Percentiles rank a stretch among this genome's conserved stretches.
phyloP scores from a whole-genome alignment of 139 green algal species.

The Picochlorum sp. region DNA sequence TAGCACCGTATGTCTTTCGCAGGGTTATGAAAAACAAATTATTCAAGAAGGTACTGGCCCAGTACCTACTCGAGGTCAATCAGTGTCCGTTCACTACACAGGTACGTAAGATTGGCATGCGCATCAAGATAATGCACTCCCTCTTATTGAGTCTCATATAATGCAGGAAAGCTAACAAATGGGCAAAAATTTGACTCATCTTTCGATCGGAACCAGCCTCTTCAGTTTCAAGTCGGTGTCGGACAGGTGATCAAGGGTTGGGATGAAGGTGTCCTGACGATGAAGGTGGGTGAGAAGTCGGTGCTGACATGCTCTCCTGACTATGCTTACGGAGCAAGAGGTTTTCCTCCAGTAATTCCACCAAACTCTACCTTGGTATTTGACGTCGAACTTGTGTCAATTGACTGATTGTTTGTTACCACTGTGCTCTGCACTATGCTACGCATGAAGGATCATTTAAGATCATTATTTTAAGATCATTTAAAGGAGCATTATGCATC shows the following conservation, averaged over 20 bases:
- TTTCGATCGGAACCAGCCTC: conserved; percentile 44
- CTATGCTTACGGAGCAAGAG: conserved; percentile 17
- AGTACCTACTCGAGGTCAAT: not conserved
- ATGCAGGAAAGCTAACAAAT: conserved; percentile 31
- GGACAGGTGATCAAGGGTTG: conserved; percentile 19
- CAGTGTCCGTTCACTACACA: not conserved
- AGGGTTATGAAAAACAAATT: conserved; percentile 11
- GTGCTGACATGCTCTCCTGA: conserved; percentile 16
- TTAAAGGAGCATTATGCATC: not conserved
- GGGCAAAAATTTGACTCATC: conserved; percentile 67
- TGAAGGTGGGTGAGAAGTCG: conserved; percentile 6
- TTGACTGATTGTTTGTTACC: no score
- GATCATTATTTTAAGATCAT: no score
- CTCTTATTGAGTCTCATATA: not conserved
- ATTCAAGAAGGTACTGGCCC: conserved; percentile 6
- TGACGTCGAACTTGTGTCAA: conserved; percentile 19
- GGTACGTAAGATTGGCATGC: no score
- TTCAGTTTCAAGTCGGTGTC: conserved; percentile 44
- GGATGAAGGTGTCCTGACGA: conserved; percentile 19
- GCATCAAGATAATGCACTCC: no score
- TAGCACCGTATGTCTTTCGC: not conserved
- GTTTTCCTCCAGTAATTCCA: conserved; percentile 16
- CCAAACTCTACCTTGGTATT: conserved; percentile 14
- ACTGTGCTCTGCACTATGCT: no score
- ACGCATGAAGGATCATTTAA: no score